Evolutionary conservation across 768 basidiomycete genomes (phyloP).

Genomic region (Mycena leptocephala): DNA sequence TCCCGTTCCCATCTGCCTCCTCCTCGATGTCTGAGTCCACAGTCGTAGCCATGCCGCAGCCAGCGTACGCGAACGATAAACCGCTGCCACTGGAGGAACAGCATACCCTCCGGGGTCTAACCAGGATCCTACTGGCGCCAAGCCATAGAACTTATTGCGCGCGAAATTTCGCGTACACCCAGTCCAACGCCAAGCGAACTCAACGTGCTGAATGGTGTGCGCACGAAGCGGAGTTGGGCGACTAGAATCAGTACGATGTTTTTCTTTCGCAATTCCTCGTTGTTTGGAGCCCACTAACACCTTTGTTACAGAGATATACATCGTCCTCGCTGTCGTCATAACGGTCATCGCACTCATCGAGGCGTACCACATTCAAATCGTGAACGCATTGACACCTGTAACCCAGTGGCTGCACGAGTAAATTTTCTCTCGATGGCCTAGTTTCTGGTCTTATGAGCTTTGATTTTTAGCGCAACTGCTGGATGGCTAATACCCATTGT

Average conservation of each 20-base stretch:
- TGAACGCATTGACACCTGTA: conserved; percentile 56
- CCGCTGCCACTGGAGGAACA: neutral
- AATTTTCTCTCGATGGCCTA: neutral
- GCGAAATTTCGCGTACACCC: conserved; percentile 30
- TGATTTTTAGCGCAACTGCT: conserved; percentile 23
- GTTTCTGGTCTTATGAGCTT: neutral
- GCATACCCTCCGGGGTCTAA: neutral
- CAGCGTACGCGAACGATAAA: neutral
- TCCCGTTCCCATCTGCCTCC: too few relatives aligned
- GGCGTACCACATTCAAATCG: conserved; percentile 57
- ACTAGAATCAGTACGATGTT: conserved; percentile 2
- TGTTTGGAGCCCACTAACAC: neutral
- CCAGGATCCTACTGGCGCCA: neutral
- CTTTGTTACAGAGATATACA: neutral
- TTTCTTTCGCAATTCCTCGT: neutral
- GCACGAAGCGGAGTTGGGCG: neutral
- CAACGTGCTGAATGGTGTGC: conserved; percentile 16
- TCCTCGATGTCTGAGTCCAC: too few relatives aligned
- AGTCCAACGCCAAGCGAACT: conserved; percentile 38
- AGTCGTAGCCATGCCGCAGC: neutral
- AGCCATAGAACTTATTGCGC: neutral
- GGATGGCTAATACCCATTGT: conserved; percentile 63
- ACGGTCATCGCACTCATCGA: conserved; percentile 48
- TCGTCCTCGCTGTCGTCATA: conserved; percentile 41
- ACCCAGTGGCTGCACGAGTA: conserved; percentile 54